Percentiles rank a stretch among this genome's conserved stretches.
Conservation (phyloP, 306 rosid genomes). For the Mucuna pruriens region DNA sequence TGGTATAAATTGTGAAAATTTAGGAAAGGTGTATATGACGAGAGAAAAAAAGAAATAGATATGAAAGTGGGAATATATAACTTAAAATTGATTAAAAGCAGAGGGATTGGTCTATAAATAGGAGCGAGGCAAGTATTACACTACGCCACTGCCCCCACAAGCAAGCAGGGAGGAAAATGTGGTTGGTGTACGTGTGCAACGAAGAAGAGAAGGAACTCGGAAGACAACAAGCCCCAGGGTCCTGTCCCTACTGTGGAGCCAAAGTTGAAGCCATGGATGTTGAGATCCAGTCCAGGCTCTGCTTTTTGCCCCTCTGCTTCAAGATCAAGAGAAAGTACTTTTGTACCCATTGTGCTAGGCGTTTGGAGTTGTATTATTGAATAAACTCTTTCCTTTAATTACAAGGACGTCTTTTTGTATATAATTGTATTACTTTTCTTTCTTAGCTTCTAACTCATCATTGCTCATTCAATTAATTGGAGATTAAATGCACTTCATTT, state of each 20-base stretch:
- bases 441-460: no score
- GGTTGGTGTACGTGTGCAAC: constrained; percentile 65
- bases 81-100: no score
- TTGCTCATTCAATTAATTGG: not conserved
- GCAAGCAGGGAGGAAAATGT: constrained; percentile 76
- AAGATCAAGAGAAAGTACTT: constrained; percentile 80
- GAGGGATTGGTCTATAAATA: no score
- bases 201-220: constrained; percentile 77
- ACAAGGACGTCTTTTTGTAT: no score
- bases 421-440: no score
- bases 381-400: no score
- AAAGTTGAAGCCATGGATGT: constrained; percentile 83
- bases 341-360: constrained; percentile 74
- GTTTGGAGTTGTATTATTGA: constrained; percentile 66
- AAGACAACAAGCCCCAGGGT: constrained; percentile 79
- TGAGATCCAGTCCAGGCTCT: constrained; percentile 65
- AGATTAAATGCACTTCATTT: not conserved
- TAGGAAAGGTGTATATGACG: no score
- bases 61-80: no score
- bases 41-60: no score
- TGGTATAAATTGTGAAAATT: no score
- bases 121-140: no score
- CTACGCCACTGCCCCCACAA: no score
- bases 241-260: constrained; percentile 85
- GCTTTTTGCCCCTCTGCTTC: constrained; percentile 78